Conservation (phyloP, 2,329 filamentous ascomycete genomes). For the Scytalidium sp. region DNA sequence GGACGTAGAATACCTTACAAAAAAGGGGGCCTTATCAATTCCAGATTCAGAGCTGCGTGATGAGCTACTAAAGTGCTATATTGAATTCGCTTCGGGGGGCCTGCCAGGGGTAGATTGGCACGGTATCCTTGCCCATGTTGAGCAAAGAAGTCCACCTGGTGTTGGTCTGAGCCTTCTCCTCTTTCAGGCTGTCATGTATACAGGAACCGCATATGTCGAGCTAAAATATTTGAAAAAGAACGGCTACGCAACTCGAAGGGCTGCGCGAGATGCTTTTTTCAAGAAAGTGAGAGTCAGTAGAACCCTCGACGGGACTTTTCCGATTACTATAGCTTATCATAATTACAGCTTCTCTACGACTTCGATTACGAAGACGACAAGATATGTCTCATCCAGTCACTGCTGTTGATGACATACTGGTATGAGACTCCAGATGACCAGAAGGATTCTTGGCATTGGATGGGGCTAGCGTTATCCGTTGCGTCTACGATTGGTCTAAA, state of each 20-base stretch:
- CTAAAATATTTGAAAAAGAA: constrained; percentile 70
- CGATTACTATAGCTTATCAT: not conserved
- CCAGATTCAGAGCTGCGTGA: constrained; percentile 68
- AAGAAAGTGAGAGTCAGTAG: constrained; percentile 60
- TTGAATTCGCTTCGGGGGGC: constrained; percentile 85
- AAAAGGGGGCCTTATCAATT: constrained; percentile 78
- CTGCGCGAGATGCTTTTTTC: constrained; percentile 81
- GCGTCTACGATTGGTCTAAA: constrained; percentile 89
- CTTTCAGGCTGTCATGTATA: not conserved
- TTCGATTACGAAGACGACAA: constrained; percentile 90
- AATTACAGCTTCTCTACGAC: constrained; percentile 70
- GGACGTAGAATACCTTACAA: constrained; percentile 74
- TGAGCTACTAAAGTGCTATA: constrained; percentile 74
- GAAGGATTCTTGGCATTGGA: constrained; percentile 97
- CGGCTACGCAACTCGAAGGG: constrained; percentile 72
- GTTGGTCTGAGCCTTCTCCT: not conserved
- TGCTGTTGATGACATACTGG: constrained; percentile 91
- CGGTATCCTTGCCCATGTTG: constrained; percentile 26
- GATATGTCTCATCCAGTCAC: constrained; percentile 77
- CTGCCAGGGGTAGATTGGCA: constrained; percentile 78
- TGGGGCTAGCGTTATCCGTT: constrained; percentile 86
- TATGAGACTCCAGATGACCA: constrained; percentile 93
- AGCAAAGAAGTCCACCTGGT: not conserved
- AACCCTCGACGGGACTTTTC: not conserved
- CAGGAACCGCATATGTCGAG: constrained; percentile 50